Evolutionary conservation across 2,329 filamentous ascomycete genomes (phyloP).

Genomic region (Pseudogymnoascus sp.): DNA sequence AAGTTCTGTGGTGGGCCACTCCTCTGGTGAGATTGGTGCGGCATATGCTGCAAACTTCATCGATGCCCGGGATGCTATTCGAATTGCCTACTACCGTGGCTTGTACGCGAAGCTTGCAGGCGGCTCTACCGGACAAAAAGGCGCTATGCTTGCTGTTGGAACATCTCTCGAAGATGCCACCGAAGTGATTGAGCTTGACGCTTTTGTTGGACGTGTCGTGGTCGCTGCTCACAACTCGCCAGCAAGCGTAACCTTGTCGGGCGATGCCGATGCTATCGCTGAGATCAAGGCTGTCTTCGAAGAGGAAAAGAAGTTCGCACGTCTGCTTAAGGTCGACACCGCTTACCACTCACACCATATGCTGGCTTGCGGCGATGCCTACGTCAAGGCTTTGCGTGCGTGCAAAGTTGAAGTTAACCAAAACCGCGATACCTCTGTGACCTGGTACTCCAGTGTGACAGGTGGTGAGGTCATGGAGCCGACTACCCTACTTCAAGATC

Average conservation of each 20-base stretch:
- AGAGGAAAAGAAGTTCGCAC: constrained; percentile 15
- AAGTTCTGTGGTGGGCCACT: constrained; percentile 27
- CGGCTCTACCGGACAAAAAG: constrained; percentile 26
- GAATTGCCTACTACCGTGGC: constrained; percentile 37
- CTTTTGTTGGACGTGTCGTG: constrained; percentile 15
- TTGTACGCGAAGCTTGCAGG: constrained; percentile 15
- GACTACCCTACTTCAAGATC: constrained; percentile 21
- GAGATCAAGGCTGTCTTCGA: constrained; percentile 13
- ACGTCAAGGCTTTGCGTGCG: constrained; percentile 14
- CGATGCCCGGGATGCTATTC: constrained; percentile 27
- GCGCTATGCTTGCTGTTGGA: constrained; percentile 48
- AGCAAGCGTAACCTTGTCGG: constrained; percentile 21
- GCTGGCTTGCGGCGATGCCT: constrained; percentile 19
- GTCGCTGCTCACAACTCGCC: constrained; percentile 29
- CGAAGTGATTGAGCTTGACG: constrained; percentile 12
- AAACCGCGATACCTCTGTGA: neutral
- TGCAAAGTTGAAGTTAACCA: constrained; percentile 12
- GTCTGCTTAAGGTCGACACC: constrained; percentile 18
- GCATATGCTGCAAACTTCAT: constrained; percentile 34
- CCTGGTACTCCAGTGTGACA: constrained; percentile 17
- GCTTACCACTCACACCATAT: constrained; percentile 30
- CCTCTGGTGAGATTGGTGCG: constrained; percentile 40
- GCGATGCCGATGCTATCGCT: constrained; percentile 13
- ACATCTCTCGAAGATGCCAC: constrained; percentile 16
- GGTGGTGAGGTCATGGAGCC: constrained; percentile 10